Conservation (phyloP, 306 rosid genomes). For the Quercus agrifolia region DNA sequence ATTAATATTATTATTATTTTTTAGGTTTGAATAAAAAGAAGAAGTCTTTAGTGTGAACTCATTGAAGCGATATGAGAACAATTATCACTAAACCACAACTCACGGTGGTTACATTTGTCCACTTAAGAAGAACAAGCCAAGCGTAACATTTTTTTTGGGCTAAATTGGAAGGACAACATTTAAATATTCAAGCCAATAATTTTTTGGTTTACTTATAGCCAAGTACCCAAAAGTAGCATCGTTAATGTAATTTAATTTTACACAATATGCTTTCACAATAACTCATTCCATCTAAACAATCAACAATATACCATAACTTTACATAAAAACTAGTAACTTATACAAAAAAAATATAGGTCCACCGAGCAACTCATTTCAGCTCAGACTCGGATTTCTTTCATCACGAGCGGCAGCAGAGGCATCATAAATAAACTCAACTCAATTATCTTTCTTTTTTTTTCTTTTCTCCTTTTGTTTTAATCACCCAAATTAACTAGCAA, state of each 20-base stretch:
- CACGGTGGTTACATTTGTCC: rapidly evolving
- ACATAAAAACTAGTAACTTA: neutral
- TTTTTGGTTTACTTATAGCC: too few species aligned
- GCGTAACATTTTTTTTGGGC: too few species aligned
- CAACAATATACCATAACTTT: neutral
- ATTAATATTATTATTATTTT: too few species aligned
- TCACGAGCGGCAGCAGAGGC: constrained; percentile 57
- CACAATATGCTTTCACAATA: too few species aligned
- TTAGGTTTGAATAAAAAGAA: too few species aligned
- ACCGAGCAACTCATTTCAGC: constrained; percentile 42
- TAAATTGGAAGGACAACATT: too few species aligned
- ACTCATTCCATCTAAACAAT: neutral
- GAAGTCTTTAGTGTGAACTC: rapidly evolving
- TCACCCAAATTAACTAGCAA: constrained; percentile 23
- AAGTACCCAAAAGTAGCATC: too few species aligned
- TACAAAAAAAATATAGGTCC: neutral
- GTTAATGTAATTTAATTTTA: too few species aligned
- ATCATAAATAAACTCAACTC: constrained; percentile 22
- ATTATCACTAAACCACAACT: rapidly evolving
- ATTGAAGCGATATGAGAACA: rapidly evolving
- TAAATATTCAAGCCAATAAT: too few species aligned
- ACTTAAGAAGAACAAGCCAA: too few species aligned
- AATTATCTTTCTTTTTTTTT: neutral
- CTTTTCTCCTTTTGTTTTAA: neutral
- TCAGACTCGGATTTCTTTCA: constrained; percentile 30